Evolutionary conservation across 257 asterid genomes (phyloP), one percentile per base, ranked within the genome.

Genomic region (Euphrasia confusa): DNA sequence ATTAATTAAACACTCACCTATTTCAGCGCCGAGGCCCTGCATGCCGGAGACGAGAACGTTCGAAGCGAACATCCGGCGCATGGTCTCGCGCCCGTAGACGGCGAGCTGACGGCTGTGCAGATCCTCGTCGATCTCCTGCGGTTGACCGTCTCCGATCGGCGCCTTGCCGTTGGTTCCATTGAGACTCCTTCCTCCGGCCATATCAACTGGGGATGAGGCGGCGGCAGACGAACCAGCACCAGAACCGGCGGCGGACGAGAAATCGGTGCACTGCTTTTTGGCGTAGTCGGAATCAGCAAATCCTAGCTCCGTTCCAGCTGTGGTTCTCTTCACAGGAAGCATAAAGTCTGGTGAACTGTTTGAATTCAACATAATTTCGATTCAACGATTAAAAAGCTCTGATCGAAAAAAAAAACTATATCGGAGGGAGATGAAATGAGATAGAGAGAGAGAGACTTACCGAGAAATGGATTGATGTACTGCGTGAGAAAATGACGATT

Each of bases 21-120:
- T 73, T 49, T 77, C 83, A 54, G 74, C 74, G 3, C 81, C 81
- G 10, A 80, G 83, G 42, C 86, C 83, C 61, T 73, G 81, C 77
- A 77, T 45, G 40, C 83, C 83, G 10, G 83, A 80, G 5, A 77
- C 35, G 9, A 75, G 86, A 47, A 77, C 32, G 64, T 77, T 80
- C 5, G 85, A 77, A 5, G 77, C 81, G 28, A 77, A 80, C 44
- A 77, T 64, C 2, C 78, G 66, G 9, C 82, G 78, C 85, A 80
- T 77, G 4, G 83, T 75, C 75, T 75, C 83, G 39, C 83, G 74
- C 0, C 74, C 77, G 52, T 75, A 71, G 0, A 71, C 74, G 7
- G 80, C 80, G 14, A 71, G 76, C 64, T 75, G 74, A 10, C 69
- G 76, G 61, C 76, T 75, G 58, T 75, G 74, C 37, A 71, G 71